Base-by-base conservation (phyloP, 2,329 filamentous ascomycete species). In the Podosphaera fusca region DNA sequence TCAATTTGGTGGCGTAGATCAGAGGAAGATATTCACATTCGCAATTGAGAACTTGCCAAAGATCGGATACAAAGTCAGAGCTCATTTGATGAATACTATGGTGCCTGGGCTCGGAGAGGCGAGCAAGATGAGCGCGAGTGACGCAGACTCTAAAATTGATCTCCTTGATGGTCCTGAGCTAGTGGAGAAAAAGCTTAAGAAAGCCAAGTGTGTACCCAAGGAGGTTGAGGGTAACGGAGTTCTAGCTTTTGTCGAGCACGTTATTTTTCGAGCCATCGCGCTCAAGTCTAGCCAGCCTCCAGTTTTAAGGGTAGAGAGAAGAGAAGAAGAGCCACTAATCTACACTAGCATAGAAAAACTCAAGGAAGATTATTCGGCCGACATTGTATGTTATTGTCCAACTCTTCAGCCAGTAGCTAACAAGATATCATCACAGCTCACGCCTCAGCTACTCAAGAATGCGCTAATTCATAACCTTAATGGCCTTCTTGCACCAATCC, bases 381-480 rank as follows among this genome's bases (percentile, higher is more conserved):
- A 96, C 66, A 75, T 85, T 61, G 82, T 87, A 75, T 62, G 78
- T 74, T 29, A 2, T 31, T 29, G 3, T 4, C 49, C 30, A 30
- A 36, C 33, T 35, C 12, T 7, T 30, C 21, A 14, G 47, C 30
- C 12, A 9, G 9, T 3, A 51, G 14, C 33, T 51, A 34, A 51
- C 33, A 7, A 21, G 33, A 12, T 33, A 12, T 51, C 31, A 34
- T 6, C 61, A 4, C 61, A 82, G 76, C 77, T 95, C 60, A 87
- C 85, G 1, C 92, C 92, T 0, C 89, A 95, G 73, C 72, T 85
- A 10, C 74, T 96, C 56, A 96, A 98, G 73, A 77, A 82, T n/a
- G 87, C 86, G 9, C 81, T 94, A 4, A 78, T 84, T 4, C 76
- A 80, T 56, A 86, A 80, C 8, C 76, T 98, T 29, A 80, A 80